Base-by-base conservation (phyloP, 2,329 filamentous ascomycete genomes). In the Fusarium transvaalense region DNA sequence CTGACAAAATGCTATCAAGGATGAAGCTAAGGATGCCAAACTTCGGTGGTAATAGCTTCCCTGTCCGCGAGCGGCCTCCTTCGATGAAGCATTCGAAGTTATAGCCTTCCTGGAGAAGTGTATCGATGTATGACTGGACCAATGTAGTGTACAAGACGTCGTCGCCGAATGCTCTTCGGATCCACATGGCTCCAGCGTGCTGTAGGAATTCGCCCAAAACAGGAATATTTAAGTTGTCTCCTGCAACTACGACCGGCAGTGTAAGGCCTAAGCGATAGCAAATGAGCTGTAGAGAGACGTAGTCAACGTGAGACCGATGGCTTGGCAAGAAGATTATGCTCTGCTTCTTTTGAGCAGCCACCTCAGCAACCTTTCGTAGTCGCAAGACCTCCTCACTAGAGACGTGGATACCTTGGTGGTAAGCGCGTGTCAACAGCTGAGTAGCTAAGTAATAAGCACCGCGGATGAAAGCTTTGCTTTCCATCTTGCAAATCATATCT, bases 61-160 rank as follows among this genome's bases (percentile, higher is more conserved):
- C 96, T 0, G 95, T 99, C 52, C 96, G 86, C 32, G 94, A 97
- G 19, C 96, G 87, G 2, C 95, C 94, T 17, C 96, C 96, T 81
- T 99, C 96, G 61, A 99, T 97, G 74, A 99, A 99, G 78, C 96
- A 99, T 78, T 97, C 95, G 48, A 99, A 88, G 77, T 99, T 98
- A 80, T 91, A 97, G 1, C 96, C 96, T 68, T 93, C 90, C 75
- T 96, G 92, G 4, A 99, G 83, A 42, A 99, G 78, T 0, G 93
- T 97, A 77, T 99, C 96, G 72, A 99, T 94, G 75, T 99, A 99
- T 9, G 94, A 88, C 78, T 99, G 96, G 9, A 99, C 95, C n/a
- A 98, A 84, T 0, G 94, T 95, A 7, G 89, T 89, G 77, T 99
- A 99, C 1, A 99, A 82, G 35, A 92, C 88, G 77, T 99, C 96